Evolutionary conservation across 2,329 filamentous ascomycete genomes (phyloP), one percentile per base, ranked within the genome.

Genomic region (Neobulgaria alba): DNA sequence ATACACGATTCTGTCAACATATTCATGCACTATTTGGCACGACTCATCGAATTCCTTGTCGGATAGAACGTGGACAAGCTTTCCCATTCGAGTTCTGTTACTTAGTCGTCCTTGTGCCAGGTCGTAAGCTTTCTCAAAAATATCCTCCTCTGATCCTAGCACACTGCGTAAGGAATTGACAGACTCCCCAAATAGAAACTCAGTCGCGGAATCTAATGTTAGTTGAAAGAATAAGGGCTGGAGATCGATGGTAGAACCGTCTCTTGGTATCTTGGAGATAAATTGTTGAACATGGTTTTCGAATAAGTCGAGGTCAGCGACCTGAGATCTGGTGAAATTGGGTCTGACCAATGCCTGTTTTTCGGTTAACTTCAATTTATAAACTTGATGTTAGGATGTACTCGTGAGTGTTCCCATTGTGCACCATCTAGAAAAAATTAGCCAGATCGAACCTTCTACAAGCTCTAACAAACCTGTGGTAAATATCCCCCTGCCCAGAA

Each of bases 301-400:
- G 50, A 87, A 79, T 33, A 79, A 76, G 29, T 77, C 68, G 17
- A 90, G 67, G 57, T 90, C 82, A 26, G 80, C 77, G 26, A 75
- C 65, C 57, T 75, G 70, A 43, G 72, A 65, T 14, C 68, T 61
- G 14, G 68, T 65, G 46, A 76, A 76, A 48, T 69, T 67, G 0
- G 75, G 75, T 12, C 72, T 61, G 15, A 79, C 63, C 51, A 75
- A 62, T 4, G 67, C 63, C 20, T 56, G 32, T 31, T 8, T 32
- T 12, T 16, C 10, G n/a, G 47, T 48, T 60, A 59, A 29, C 53
- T 49, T 54, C 57, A 36, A 58, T 57, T 35, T n/a, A 16, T 35
- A 20, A 15, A 20, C 7, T 33, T 9, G 9, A 18, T 34, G n/a
- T 15, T 15, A 12, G 15, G 15, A 38, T 59, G 32, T 58, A 52